Percentiles rank a stretch among this genome's conserved stretches.
phyloP scores from a whole-genome alignment of 768 basidiomycete species.

The Fomitopsis serialis region DNA sequence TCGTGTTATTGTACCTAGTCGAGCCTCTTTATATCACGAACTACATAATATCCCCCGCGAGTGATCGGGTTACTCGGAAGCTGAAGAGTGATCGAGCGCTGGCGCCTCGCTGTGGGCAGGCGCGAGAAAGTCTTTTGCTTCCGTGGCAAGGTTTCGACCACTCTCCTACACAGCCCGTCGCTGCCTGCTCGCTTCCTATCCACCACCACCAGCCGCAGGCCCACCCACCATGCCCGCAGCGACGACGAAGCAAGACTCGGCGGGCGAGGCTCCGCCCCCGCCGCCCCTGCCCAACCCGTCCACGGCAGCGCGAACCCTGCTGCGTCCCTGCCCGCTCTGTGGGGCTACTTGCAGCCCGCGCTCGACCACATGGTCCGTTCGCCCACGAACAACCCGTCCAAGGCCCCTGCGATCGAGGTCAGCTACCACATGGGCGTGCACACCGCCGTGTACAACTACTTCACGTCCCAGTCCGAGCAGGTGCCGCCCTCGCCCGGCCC shows the following conservation, averaged over 20 bases:
- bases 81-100: too few relatives aligned
- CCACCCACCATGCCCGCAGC: not conserved
- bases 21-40: too few relatives aligned
- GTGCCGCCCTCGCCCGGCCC: slow-evolving; percentile 11
- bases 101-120: too few relatives aligned
- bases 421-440: slow-evolving; percentile 73
- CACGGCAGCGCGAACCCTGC: slow-evolving; percentile 61
- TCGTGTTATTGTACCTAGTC: too few relatives aligned
- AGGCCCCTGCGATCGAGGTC: slow-evolving; percentile 68
- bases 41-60: too few relatives aligned
- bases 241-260: not conserved
- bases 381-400: slow-evolving; percentile 52
- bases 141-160: too few relatives aligned
- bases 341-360: slow-evolving; percentile 72
- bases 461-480: slow-evolving; percentile 38
- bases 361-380: slow-evolving; percentile 72
- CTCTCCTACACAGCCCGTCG: too few relatives aligned
- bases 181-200: not conserved
- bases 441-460: slow-evolving; percentile 82
- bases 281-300: slow-evolving; percentile 24
- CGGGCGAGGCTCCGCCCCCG: slow-evolving; percentile 1
- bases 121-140: too few relatives aligned
- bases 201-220: not conserved
- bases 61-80: too few relatives aligned
- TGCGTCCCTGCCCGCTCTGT: slow-evolving; percentile 64